Percentiles rank a stretch among this genome's conserved stretches.
phyloP scores from a whole-genome alignment of 2,329 filamentous ascomycete species.

The Bipolaris sorokiniana region DNA sequence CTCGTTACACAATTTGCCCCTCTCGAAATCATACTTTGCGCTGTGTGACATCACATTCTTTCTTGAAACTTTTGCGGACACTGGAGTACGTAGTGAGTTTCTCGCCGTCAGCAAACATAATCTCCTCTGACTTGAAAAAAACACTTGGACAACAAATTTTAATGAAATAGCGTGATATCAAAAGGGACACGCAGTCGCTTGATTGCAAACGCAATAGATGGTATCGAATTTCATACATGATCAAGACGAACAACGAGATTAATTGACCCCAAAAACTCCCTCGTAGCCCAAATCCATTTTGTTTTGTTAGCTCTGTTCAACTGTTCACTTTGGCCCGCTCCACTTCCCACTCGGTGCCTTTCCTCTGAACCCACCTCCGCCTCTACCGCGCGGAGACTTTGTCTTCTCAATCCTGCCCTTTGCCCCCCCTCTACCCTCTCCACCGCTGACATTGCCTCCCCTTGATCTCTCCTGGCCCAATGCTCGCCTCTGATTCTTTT shows the following conservation, averaged over 20 bases:
- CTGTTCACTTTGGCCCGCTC: conserved; percentile 15
- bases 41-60: neutral
- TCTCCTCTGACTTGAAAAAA: neutral
- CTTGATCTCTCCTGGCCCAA: conserved; percentile 47
- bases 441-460: conserved; percentile 29
- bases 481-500: conserved; percentile 42
- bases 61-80: neutral
- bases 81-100: neutral
- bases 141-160: neutral
- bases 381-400: conserved; percentile 15
- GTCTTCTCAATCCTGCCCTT: conserved; percentile 20
- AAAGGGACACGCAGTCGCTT: neutral
- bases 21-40: neutral
- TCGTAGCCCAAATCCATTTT: conserved; percentile 1
- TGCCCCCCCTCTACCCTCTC: conserved; percentile 26
- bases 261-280: neutral
- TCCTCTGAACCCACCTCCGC: conserved; percentile 19
- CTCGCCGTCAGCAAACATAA: neutral
- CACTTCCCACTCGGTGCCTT: conserved; percentile 11
- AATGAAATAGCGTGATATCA: neutral
- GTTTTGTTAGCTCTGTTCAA: neutral
- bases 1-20: neutral
- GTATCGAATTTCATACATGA: conserved; percentile 3
- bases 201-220: neutral
- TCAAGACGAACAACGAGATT: neutral